Conservation (phyloP, 345 rosid genomes). For the Boechera stricta region DNA sequence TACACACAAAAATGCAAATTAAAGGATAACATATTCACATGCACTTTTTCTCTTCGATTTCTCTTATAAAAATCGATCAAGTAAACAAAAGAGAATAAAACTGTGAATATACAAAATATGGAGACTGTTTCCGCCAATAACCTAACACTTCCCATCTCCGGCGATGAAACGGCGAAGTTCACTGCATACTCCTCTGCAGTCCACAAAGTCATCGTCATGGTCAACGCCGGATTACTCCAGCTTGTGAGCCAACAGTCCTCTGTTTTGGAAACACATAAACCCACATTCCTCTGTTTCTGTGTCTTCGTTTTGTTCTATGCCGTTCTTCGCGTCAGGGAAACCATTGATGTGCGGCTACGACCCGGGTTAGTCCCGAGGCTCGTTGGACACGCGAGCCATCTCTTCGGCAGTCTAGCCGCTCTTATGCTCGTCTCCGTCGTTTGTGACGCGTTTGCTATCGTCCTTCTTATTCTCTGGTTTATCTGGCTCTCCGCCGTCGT, state of each 20-base stretch:
- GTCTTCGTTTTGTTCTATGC: conserved; percentile 12
- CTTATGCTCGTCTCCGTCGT: too few species aligned
- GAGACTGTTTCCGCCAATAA: neutral
- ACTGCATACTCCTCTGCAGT: conserved; percentile 29
- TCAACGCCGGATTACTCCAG: conserved; percentile 35
- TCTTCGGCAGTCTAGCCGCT: too few species aligned
- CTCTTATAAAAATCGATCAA: too few species aligned
- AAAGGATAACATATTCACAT: too few species aligned
- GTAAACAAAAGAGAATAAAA: too few species aligned
- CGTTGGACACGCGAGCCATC: too few species aligned
- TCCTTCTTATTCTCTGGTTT: too few species aligned
- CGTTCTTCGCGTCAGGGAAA: conserved; percentile 21
- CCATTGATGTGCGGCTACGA: conserved; percentile 16
- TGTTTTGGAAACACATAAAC: conserved; percentile 28
- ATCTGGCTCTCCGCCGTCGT: too few species aligned
- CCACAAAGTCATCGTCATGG: conserved; percentile 35
- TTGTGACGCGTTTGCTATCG: too few species aligned
- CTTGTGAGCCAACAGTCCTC: conserved; percentile 34
- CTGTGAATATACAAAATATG: neutral
- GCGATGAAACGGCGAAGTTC: neutral
- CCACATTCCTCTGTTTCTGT: conserved; percentile 20
- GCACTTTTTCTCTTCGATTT: too few species aligned
- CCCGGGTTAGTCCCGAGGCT: conserved; percentile 5
- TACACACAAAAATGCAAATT: too few species aligned
- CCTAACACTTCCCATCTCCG: conserved; percentile 4